Percentiles rank a stretch among this genome's conserved stretches.
Evolutionary conservation across 371 early-diverging fungal species (phyloP).

Genomic region (Blastocladiella emersonii): DNA sequence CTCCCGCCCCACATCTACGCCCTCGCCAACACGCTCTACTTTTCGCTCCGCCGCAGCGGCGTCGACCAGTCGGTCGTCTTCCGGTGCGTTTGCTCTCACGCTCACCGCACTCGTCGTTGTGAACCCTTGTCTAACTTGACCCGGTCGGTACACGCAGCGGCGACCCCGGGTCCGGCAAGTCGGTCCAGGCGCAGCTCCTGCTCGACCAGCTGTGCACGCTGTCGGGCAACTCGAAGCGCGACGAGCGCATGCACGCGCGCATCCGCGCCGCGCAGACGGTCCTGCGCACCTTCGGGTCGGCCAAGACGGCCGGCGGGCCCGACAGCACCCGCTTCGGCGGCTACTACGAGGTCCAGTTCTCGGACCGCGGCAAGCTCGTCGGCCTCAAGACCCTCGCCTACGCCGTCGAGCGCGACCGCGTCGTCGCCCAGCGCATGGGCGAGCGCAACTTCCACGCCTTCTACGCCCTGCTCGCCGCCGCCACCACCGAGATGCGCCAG

Average conservation of each 20-base stretch:
- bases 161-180: background rate
- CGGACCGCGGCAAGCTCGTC: conserved; percentile 63
- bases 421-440: conserved; percentile 40
- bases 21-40: background rate
- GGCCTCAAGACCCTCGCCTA: conserved; percentile 75
- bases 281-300: conserved; percentile 64
- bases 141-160: conserved; percentile 1
- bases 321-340: conserved; percentile 67
- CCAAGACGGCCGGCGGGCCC: conserved; percentile 46
- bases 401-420: conserved; percentile 67
- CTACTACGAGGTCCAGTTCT: conserved; percentile 76
- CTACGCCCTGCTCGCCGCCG: conserved; percentile 30
- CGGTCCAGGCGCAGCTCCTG: background rate
- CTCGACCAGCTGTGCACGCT: background rate
- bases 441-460: conserved; percentile 64
- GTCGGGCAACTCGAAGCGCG: conserved; percentile 1
- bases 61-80: background rate
- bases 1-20: background rate
- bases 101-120: too few relatives aligned
- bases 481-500: conserved; percentile 18
- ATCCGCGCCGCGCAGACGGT: conserved; percentile 29
- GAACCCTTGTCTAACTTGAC: too few relatives aligned
- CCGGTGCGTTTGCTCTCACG: background rate
- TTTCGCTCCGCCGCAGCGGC: background rate
- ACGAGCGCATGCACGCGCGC: background rate